Percentiles rank a stretch among this genome's conserved stretches.
phyloP scores from a whole-genome alignment of 331 rosid species.

The Rhamnella rubrinervis region DNA sequence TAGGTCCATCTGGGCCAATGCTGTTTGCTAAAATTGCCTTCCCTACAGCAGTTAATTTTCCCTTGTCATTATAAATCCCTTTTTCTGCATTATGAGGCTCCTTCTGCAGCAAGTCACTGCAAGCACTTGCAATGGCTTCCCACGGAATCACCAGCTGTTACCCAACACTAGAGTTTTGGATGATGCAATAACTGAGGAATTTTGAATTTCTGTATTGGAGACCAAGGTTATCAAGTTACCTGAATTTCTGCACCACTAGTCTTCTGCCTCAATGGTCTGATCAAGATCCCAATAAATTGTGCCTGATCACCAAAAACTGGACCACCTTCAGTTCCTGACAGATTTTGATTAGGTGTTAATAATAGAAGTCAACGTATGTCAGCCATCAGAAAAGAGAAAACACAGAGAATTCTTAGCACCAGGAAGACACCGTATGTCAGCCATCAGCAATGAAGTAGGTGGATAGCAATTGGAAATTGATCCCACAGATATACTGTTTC shows the following conservation, averaged over 20 bases:
- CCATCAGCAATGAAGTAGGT: constrained; percentile 84
- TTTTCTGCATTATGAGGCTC: constrained; percentile 42
- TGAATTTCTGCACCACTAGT: constrained; percentile 82
- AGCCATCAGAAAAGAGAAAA: constrained; percentile 24
- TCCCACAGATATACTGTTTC: constrained; percentile 80
- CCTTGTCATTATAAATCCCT: constrained; percentile 36
- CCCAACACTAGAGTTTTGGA: constrained; percentile 68
- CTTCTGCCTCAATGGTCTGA: constrained; percentile 83
- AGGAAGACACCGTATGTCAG: constrained; percentile 91
- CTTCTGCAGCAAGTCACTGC: constrained; percentile 57
- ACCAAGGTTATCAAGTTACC: constrained; percentile 50
- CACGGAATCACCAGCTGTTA: constrained; percentile 97
- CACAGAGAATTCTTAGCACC: constrained; percentile 46
- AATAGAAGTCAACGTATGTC: constrained; percentile 34
- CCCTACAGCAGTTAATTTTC: constrained; percentile 31
- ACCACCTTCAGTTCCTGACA: constrained; percentile 90
- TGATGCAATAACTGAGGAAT: constrained; percentile 54
- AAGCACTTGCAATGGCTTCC: constrained; percentile 78
- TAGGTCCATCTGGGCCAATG: constrained; percentile 27
- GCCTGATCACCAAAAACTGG: constrained; percentile 73
- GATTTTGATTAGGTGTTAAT: constrained; percentile 31
- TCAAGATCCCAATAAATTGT: constrained; percentile 68
- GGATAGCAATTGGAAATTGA: constrained; percentile 84
- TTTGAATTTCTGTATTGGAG: constrained; percentile 19
- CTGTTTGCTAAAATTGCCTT: constrained; percentile 24